Conservation (phyloP, 768 basidiomycete species). For the Suillus subluteus region DNA sequence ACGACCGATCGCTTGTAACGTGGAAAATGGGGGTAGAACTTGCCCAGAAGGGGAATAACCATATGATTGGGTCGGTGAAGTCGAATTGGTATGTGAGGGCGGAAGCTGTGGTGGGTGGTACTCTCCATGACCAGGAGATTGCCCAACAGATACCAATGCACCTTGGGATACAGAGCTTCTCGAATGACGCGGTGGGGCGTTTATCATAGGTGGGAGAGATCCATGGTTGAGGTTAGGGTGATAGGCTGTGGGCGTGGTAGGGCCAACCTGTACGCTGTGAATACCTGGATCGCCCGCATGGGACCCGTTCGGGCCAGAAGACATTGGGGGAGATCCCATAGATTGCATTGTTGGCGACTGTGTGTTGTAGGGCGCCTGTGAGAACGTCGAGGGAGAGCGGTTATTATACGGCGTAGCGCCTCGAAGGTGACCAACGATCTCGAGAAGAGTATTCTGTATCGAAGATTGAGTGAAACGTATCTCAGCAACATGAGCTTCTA, state of each 20-base stretch:
- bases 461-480: conserved; percentile 72
- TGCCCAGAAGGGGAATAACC: conserved; percentile 51
- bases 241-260: conserved; percentile 36
- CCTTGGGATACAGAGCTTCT: conserved; percentile 41
- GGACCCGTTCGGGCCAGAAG: conserved; percentile 42
- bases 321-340: conserved; percentile 50
- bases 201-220: conserved; percentile 35
- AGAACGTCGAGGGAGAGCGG: conserved; percentile 67
- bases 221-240: conserved; percentile 26
- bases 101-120: conserved; percentile 47
- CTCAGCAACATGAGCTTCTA: conserved; percentile 85
- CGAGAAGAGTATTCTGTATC: conserved; percentile 80
- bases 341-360: conserved; percentile 72
- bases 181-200: conserved; percentile 29
- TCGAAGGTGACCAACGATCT: conserved; percentile 81
- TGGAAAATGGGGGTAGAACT: conserved; percentile 73
- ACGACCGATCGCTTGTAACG: conserved; percentile 58
- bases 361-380: conserved; percentile 51
- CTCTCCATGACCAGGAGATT: conserved; percentile 41
- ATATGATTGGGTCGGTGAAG: conserved; percentile 31
- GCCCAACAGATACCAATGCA: conserved; percentile 35
- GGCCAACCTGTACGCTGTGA: conserved; percentile 28
- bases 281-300: conserved; percentile 27
- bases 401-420: conserved; percentile 46
- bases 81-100: conserved; percentile 46